Conservation (phyloP, 139 green algal species). For the Tetradesmus obliquus region DNA sequence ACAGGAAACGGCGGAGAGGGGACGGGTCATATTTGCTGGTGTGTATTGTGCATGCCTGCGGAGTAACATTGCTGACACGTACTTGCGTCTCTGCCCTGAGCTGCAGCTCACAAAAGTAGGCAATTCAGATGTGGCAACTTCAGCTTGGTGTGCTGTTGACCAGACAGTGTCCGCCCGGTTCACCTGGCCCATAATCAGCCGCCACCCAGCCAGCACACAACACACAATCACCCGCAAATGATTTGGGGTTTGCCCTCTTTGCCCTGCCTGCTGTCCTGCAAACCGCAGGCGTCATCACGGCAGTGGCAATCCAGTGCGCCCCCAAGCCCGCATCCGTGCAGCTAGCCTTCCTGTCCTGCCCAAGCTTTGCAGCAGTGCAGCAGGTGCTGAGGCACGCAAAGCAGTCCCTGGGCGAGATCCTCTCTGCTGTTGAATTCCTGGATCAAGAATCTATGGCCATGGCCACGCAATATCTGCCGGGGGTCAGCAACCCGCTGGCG, state of each 20-base stretch:
- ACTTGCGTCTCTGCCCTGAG: too few relatives aligned
- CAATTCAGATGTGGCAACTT: too few relatives aligned
- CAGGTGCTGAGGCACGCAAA: slow-evolving; percentile 72
- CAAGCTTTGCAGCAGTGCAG: slow-evolving; percentile 73
- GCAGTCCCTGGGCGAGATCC: slow-evolving; percentile 83
- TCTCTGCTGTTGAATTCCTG: slow-evolving; percentile 95
- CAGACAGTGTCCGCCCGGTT: too few relatives aligned
- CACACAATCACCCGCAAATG: background rate
- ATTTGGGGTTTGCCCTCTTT: background rate
- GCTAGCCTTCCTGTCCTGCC: slow-evolving; percentile 76
- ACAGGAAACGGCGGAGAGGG: too few relatives aligned
- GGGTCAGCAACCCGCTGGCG: slow-evolving; percentile 73
- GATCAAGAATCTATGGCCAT: slow-evolving; percentile 81
- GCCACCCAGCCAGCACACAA: too few relatives aligned
- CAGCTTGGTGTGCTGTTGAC: too few relatives aligned
- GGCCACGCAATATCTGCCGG: slow-evolving; percentile 62
- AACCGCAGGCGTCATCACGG: slow-evolving; percentile 81
- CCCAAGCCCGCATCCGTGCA: slow-evolving; percentile 77
- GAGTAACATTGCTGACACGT: too few relatives aligned
- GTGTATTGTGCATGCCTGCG: too few relatives aligned
- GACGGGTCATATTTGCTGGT: too few relatives aligned
- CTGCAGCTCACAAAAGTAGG: too few relatives aligned
- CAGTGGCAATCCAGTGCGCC: slow-evolving; percentile 84
- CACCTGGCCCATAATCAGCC: too few relatives aligned
- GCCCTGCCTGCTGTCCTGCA: background rate